Evolutionary conservation across 2,329 filamentous ascomycete species (phyloP).

Genomic region (Arachnomyces sp.): DNA sequence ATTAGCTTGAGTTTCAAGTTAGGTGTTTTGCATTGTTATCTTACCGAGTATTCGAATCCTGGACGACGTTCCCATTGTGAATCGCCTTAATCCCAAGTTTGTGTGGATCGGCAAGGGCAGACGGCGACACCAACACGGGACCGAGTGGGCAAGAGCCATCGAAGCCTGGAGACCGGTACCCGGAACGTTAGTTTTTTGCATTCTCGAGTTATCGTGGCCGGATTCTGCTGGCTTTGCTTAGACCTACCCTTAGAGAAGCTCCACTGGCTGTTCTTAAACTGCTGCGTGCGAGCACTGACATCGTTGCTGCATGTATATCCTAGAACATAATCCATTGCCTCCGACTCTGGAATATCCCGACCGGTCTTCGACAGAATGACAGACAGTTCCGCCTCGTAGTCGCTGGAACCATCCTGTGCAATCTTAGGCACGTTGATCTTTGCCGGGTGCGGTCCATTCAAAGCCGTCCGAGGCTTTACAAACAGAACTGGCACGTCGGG

Average conservation of each 20-base stretch:
- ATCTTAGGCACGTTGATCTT: conserved; percentile 25
- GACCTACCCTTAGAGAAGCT: conserved; percentile 31
- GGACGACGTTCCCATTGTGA: conserved; percentile 29
- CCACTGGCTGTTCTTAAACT: conserved; percentile 36
- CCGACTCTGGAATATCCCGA: conserved; percentile 29
- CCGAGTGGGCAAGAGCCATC: conserved; percentile 31
- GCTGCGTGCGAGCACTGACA: conserved; percentile 30
- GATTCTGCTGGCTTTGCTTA: background rate
- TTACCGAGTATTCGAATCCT: conserved; percentile 28
- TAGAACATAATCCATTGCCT: conserved; percentile 35
- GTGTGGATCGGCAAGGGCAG: conserved; percentile 26
- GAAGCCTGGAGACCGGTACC: conserved; percentile 16
- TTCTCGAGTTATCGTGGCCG: background rate
- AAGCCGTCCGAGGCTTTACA: conserved; percentile 32
- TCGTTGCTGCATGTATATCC: conserved; percentile 37
- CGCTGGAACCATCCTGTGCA: conserved; percentile 29
- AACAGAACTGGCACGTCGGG: conserved; percentile 32
- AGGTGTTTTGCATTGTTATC: background rate
- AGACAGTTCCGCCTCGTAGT: conserved; percentile 36
- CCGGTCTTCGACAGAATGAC: conserved; percentile 31
- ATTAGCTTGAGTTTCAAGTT: background rate
- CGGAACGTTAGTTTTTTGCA: background rate
- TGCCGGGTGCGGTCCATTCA: conserved; percentile 25
- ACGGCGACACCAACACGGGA: conserved; percentile 28
- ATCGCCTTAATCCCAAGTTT: conserved; percentile 26